Conservation (phyloP, 2,329 filamentous ascomycete species). For the Basipetospora chlamydospora region DNA sequence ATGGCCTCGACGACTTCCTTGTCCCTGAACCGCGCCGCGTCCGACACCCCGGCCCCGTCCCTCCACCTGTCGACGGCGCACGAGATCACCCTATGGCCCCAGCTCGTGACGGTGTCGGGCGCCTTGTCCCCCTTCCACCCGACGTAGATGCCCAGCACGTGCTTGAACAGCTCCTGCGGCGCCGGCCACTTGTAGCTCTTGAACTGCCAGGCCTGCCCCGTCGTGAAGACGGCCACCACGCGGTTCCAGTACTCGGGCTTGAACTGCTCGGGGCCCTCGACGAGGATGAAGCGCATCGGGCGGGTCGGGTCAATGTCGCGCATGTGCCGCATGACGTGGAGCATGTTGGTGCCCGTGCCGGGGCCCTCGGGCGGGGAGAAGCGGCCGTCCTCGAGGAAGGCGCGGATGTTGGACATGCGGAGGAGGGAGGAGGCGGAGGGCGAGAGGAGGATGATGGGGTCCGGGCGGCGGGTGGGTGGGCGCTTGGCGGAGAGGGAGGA, state of each 20-base stretch:
- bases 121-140: conserved; percentile 78
- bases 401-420: conserved; percentile 89
- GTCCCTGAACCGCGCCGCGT: conserved; percentile 61
- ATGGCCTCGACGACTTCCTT: conserved; percentile 85
- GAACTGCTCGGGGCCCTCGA: conserved; percentile 86
- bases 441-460: conserved; percentile 93
- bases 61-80: conserved; percentile 78
- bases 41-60: conserved; percentile 27
- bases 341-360: conserved; percentile 57
- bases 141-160: conserved; percentile 76
- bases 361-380: conserved; percentile 65
- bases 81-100: conserved; percentile 72
- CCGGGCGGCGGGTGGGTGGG: conserved; percentile 33
- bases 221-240: conserved; percentile 93
- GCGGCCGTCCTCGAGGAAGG: conserved; percentile 74
- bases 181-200: conserved; percentile 95
- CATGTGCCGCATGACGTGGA: conserved; percentile 69
- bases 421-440: conserved; percentile 90
- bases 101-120: conserved; percentile 64
- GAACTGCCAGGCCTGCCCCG: conserved; percentile 96
- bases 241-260: conserved; percentile 96
- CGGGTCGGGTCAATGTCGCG: conserved; percentile 54
- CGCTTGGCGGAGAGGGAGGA: conserved; percentile 41
- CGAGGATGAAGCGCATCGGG: conserved; percentile 84
- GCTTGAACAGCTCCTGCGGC: conserved; percentile 75